These are phyloP conservation scores for Kluyveromyces starmeri DNA, from an alignment of 805 yeast species.

Conservation along the genomic window DNA sequence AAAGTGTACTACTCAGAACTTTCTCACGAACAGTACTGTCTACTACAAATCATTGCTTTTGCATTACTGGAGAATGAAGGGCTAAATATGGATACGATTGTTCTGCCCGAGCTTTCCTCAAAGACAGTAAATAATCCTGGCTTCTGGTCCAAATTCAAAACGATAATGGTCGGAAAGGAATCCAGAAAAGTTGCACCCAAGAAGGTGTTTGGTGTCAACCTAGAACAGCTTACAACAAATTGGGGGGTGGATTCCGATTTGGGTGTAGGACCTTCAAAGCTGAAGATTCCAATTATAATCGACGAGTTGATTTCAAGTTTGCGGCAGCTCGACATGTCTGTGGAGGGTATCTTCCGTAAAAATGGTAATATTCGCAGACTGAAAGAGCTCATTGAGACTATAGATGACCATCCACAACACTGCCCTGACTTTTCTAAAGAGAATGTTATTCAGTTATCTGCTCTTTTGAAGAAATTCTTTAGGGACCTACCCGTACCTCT, in stretches of 20 bases:
- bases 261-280: slow-evolving; percentile 73
- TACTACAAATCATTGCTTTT: slow-evolving; percentile 46
- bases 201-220: slow-evolving; percentile 70
- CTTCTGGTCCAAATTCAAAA: slow-evolving; percentile 26
- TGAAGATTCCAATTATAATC: slow-evolving; percentile 74
- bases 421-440: slow-evolving; percentile 67
- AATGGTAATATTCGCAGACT: slow-evolving; percentile 88
- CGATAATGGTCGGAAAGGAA: slow-evolving; percentile 20
- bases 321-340: slow-evolving; percentile 87
- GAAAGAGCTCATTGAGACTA: slow-evolving; percentile 59
- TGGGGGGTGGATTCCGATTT: slow-evolving; percentile 78
- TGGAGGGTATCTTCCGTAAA: slow-evolving; percentile 91
- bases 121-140: slow-evolving; percentile 28
- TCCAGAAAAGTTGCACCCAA: slow-evolving; percentile 15
- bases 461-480: slow-evolving; percentile 80
- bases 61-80: slow-evolving; percentile 18
- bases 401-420: slow-evolving; percentile 64
- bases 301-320: slow-evolving; percentile 81
- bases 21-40: slow-evolving; percentile 35
- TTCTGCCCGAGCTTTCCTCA: slow-evolving; percentile 63
- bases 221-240: slow-evolving; percentile 55
- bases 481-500: slow-evolving; percentile 91
- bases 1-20: slow-evolving; percentile 52
- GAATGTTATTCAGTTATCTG: slow-evolving; percentile 87
- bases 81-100: slow-evolving; percentile 14